Evolutionary conservation across 345 rosid genomes (phyloP).

Genomic region (Salix suchowensis): DNA sequence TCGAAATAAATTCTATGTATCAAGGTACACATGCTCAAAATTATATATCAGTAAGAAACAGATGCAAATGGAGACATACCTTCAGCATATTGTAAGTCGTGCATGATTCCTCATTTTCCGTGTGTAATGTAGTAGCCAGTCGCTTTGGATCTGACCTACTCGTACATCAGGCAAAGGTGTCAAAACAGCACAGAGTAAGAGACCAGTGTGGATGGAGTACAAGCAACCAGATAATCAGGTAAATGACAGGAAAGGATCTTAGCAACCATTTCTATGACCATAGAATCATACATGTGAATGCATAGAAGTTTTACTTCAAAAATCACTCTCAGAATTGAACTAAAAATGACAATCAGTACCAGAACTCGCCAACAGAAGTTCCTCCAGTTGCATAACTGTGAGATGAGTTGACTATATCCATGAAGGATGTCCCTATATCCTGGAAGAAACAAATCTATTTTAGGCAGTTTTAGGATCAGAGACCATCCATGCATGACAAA

Average conservation of each 20-base stretch:
- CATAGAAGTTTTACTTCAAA: neutral
- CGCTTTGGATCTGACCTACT: slow-evolving; percentile 80
- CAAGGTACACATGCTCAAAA: neutral
- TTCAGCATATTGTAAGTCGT: slow-evolving; percentile 95
- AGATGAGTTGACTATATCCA: slow-evolving; percentile 80
- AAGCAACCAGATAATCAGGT: neutral
- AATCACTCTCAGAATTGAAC: neutral
- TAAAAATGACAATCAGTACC: slow-evolving; percentile 43
- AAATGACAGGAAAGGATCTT: neutral
- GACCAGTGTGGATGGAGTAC: neutral
- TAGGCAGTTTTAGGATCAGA: neutral
- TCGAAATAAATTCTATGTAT: neutral
- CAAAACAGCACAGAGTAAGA: neutral
- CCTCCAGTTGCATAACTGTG: slow-evolving; percentile 95
- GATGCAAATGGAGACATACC: slow-evolving; percentile 30
- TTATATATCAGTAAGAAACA: neutral
- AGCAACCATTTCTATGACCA: neutral
- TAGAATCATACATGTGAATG: neutral
- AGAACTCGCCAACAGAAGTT: slow-evolving; percentile 72
- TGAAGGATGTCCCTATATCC: slow-evolving; percentile 69
- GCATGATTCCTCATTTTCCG: slow-evolving; percentile 89
- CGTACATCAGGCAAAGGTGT: slow-evolving; percentile 16
- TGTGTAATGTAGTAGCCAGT: slow-evolving; percentile 48
- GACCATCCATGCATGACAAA: neutral
- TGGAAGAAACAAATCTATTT: slow-evolving; percentile 27